Percentiles rank a stretch among this genome's conserved stretches.
These are phyloP conservation scores for Detonula confervacea DNA, from an alignment of 352 stramenopile species.

Conservation along the genomic window DNA sequence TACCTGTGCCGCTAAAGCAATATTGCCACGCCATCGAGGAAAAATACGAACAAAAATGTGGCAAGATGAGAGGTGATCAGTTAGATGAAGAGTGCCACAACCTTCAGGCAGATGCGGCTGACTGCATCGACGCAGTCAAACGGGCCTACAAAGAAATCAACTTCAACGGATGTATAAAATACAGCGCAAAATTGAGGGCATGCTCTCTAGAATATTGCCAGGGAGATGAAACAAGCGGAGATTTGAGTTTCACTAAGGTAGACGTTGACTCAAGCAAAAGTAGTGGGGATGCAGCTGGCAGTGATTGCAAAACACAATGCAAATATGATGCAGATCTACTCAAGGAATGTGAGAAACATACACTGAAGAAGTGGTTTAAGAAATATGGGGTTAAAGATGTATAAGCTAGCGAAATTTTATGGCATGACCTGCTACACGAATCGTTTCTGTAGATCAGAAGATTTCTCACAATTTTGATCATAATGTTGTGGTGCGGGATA, in stretches of 20 bases:
- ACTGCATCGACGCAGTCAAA: slow-evolving; percentile 26
- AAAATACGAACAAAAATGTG: slow-evolving; percentile 4
- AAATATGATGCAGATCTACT: slow-evolving; percentile 15
- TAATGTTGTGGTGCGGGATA: slow-evolving; percentile 22
- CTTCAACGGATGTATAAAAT: slow-evolving; percentile 21
- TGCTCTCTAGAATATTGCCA: slow-evolving; percentile 21
- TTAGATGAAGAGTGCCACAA: slow-evolving; percentile 7
- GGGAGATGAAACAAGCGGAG: slow-evolving; percentile 11
- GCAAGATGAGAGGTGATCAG: not conserved
- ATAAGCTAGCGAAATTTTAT: too few species aligned
- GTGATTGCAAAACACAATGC: slow-evolving; percentile 22
- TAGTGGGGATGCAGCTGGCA: not conserved
- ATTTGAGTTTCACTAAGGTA: slow-evolving; percentile 9
- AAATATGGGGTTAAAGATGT: slow-evolving; percentile 28
- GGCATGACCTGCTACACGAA: too few species aligned
- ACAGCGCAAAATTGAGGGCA: slow-evolving; percentile 10
- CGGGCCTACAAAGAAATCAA: slow-evolving; percentile 32
- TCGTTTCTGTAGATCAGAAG: too few species aligned
- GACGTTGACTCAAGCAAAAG: not conserved
- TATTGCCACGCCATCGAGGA: slow-evolving; percentile 21
- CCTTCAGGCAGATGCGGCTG: slow-evolving; percentile 16
- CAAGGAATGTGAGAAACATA: slow-evolving; percentile 22
- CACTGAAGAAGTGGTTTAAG: slow-evolving; percentile 33
- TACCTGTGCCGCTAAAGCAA: slow-evolving; percentile 4
- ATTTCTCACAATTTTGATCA: not conserved